Evolutionary conservation across 768 basidiomycete genomes (phyloP), one percentile per base, ranked within the genome.

Genomic region (Trametes cinnabarina): DNA sequence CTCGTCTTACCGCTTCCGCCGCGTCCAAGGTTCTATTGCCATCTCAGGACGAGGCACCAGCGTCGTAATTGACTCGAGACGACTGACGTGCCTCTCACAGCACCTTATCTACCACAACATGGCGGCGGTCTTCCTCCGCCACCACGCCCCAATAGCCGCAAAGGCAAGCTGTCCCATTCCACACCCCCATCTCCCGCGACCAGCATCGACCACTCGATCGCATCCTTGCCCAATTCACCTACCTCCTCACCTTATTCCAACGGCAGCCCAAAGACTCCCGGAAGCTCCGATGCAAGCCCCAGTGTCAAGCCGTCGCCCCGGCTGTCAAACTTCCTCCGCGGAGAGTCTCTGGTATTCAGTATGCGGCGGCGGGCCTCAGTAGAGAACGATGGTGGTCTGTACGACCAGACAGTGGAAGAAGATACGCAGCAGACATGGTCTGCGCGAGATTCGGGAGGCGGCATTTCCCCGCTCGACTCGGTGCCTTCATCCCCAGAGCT

Each of bases 251-350:
- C 57, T 39, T 44, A 44, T 25, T 49, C 47, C 22, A 51, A 55
- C 28, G 44, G 51, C 51, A 40, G 51, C 44, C 51, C 59, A 2
- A 59, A 59, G 9, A 53, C 50, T 14, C 48, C 55, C 9, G 51
- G 44, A 22, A 57, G 53, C 17, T 22, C 58, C 60, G 66, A 26
- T 49, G 47, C 17, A 9, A 76, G 75, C 56, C 73, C 74, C 12
- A 74, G 69, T 54, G 67, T 76, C 60, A 76, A 76, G 57, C 74
- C 75, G 1, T 58, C 74, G 5, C 77, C 76, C 17, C 63, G 58
- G 3, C 60, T 66, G 41, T 57, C 67, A 34, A 63, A 65, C 41
- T 58, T 69, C 9, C 28, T 60, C 47, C 52, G 55, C 19, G 55
- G 37, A n/a, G 59, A 61, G 19, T 34, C 55, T 44, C 39, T 55